Evolutionary conservation across 1,139 yeast genomes (phyloP).

Genomic region (Geotrichum carabidarum): DNA sequence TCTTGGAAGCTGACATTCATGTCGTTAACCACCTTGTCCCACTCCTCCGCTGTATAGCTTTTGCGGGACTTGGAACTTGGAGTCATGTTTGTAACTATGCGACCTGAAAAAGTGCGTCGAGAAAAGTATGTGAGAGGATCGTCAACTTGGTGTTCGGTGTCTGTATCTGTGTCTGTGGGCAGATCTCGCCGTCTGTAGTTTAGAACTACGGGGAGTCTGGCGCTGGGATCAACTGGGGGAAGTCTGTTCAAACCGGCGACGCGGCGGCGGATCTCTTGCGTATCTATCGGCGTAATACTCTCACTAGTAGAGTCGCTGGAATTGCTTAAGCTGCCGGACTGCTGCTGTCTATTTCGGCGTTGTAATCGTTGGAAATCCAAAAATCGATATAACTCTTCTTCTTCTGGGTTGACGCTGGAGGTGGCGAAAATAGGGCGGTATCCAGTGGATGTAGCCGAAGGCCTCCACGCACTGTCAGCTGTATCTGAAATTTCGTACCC

Average conservation of each 20-base stretch:
- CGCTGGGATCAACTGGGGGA: constrained; percentile 1
- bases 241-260: constrained; percentile 1
- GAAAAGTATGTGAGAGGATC: constrained; percentile 3
- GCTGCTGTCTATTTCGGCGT: too few relatives aligned
- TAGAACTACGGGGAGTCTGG: constrained; percentile 9
- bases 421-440: not conserved
- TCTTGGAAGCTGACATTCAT: constrained; percentile 29
- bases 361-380: constrained; percentile 1
- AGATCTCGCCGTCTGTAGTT: constrained; percentile 10
- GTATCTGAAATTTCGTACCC: not conserved
- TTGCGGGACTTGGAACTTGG: not conserved
- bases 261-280: not conserved
- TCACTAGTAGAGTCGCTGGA: not conserved
- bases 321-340: not conserved
- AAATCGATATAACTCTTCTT: constrained; percentile 7
- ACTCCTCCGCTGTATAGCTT: constrained; percentile 26
- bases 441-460: not conserved
- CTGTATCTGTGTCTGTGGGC: not conserved
- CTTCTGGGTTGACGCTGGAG: not conserved
- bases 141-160: constrained; percentile 3
- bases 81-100: not conserved
- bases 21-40: constrained; percentile 28
- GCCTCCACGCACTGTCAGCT: not conserved
- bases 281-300: not conserved
- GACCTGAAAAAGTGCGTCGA: not conserved